phyloP scores from a whole-genome alignment of 2,329 filamentous ascomycete genomes.

The Furcasterigmium sp. region DNA sequence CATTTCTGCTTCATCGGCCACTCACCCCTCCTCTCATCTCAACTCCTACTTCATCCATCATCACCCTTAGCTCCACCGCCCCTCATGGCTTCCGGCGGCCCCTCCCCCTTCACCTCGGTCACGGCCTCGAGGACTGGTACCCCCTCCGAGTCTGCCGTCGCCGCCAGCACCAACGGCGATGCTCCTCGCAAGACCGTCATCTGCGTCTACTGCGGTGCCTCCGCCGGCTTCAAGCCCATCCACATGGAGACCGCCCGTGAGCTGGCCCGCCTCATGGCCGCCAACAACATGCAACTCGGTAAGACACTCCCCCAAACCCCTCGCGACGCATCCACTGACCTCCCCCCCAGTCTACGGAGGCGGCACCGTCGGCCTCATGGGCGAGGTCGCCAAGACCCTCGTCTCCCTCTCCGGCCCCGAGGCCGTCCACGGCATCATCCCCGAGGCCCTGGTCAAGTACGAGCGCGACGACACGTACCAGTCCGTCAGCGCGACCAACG shows the following conservation, averaged over 20 bases:
- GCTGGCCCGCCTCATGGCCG: conserved; percentile 69
- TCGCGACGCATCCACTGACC: background rate
- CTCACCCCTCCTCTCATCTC: background rate
- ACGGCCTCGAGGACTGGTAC: conserved; percentile 23
- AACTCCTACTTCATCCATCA: background rate
- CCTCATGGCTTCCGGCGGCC: conserved; percentile 35
- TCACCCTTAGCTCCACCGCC: background rate
- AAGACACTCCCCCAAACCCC: conserved; percentile 15
- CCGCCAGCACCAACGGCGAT: conserved; percentile 20
- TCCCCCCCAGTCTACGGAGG: conserved; percentile 77
- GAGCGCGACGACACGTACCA: conserved; percentile 62
- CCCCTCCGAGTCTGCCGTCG: conserved; percentile 6
- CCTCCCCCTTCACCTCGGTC: conserved; percentile 27
- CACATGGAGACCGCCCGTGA: conserved; percentile 75
- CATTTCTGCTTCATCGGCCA: background rate
- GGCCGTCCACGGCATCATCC: conserved; percentile 90
- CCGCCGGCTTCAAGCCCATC: conserved; percentile 62
- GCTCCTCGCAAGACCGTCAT: conserved; percentile 56
- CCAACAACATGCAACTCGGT: conserved; percentile 72
- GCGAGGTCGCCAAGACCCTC: conserved; percentile 82
- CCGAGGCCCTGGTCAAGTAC: conserved; percentile 72
- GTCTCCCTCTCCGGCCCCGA: conserved; percentile 75
- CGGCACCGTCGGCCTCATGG: conserved; percentile 93
- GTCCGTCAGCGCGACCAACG: conserved; percentile 31
- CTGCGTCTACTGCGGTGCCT: conserved; percentile 92